Conservation (phyloP, 1,284 basidiomycete species). For the Marasmius oreades region DNA sequence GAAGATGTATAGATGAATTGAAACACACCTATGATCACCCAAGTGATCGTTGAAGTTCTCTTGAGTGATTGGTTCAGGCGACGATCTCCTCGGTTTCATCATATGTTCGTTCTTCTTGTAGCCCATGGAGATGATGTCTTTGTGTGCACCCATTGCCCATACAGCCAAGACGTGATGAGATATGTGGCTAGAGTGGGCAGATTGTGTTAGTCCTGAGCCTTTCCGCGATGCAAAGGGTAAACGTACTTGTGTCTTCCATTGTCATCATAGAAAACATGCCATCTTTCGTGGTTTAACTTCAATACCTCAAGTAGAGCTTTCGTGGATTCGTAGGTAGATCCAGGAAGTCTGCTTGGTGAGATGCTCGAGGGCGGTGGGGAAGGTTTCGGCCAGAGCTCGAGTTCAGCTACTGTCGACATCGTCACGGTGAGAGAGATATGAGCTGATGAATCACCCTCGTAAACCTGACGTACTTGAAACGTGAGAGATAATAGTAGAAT, state of each 20-base stretch:
- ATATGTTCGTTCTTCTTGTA: constrained; percentile 39
- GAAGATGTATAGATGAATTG: constrained; percentile 20
- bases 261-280: constrained; percentile 44
- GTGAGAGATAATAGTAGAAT: too few relatives aligned
- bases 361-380: constrained; percentile 16
- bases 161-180: constrained; percentile 50
- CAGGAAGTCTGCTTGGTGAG: constrained; percentile 24
- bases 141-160: constrained; percentile 45
- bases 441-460: too few relatives aligned
- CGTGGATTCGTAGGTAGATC: constrained; percentile 29
- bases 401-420: neutral
- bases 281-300: constrained; percentile 38
- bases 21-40: constrained; percentile 36
- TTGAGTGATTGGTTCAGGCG: constrained; percentile 39
- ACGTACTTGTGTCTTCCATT: constrained; percentile 41
- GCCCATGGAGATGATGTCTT: constrained; percentile 36
- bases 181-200: constrained; percentile 35
- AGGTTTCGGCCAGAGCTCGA: constrained; percentile 11
- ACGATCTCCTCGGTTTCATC: constrained; percentile 35
- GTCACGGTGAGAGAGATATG: neutral
- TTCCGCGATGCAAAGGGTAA: neutral
- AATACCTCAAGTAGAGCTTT: constrained; percentile 30
- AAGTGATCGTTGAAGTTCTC: constrained; percentile 47
- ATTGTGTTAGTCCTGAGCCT: constrained; percentile 1
- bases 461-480: too few relatives aligned